These are phyloP conservation scores for Pyrenochaeta sp. DNA, from an alignment of 2,329 filamentous ascomycete species.

Conservation along the genomic window DNA sequence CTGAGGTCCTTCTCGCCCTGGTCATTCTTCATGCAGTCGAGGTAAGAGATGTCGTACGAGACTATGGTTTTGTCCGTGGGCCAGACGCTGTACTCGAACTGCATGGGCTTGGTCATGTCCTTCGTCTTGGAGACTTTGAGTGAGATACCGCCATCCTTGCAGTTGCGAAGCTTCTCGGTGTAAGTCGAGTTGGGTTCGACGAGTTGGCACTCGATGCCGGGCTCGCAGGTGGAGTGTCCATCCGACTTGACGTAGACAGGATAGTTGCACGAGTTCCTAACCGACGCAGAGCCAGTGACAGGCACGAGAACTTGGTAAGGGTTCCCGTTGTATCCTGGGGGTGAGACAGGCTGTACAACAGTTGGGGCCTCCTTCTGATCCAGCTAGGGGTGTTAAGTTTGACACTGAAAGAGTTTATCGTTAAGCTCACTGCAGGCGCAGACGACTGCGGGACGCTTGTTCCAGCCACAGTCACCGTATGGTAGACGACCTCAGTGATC, in stretches of 20 bases:
- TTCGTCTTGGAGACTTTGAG: slow-evolving; percentile 19
- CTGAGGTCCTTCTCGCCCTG: slow-evolving; percentile 13
- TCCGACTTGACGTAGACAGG: slow-evolving; percentile 24
- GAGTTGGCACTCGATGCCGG: background rate
- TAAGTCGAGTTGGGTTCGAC: slow-evolving; percentile 12
- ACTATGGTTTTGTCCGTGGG: slow-evolving; percentile 5
- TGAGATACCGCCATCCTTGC: slow-evolving; percentile 11
- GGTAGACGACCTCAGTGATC: slow-evolving; percentile 16
- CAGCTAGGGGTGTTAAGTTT: background rate
- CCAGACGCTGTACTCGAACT: slow-evolving; percentile 25
- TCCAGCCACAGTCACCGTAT: slow-evolving; percentile 7
- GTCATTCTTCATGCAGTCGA: slow-evolving; percentile 20
- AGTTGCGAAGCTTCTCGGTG: slow-evolving; percentile 11
- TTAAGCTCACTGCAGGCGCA: background rate
- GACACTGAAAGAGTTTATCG: background rate
- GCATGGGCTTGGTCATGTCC: slow-evolving; percentile 12
- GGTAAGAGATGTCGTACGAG: slow-evolving; percentile 23
- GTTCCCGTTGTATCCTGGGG: background rate
- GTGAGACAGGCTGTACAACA: background rate
- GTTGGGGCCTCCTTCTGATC: background rate
- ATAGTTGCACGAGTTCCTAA: slow-evolving; percentile 29
- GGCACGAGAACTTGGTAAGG: slow-evolving; percentile 11
- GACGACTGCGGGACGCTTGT: background rate
- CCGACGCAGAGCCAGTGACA: slow-evolving; percentile 10
- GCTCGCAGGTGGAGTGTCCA: slow-evolving; percentile 11